A percentile compares a stretch with the other conserved stretches of the same genome.
These are phyloP conservation scores for Carallia pectinifolia DNA, from an alignment of 345 rosid genomes.

Conservation along the genomic window DNA sequence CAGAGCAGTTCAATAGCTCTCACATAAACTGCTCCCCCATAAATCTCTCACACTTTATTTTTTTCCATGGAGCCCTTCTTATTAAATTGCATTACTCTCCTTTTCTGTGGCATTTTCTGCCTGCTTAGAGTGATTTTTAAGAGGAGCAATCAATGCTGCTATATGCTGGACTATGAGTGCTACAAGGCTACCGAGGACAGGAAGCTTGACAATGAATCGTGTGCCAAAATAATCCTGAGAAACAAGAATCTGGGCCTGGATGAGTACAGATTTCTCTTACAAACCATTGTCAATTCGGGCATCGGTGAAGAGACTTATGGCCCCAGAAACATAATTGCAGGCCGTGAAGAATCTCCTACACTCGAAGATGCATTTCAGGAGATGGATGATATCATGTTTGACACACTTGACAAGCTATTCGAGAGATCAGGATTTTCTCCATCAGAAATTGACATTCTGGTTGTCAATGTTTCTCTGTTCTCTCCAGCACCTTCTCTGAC, in stretches of 20 bases:
- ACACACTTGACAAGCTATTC: constrained; percentile 57
- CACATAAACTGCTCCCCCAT: too few species aligned
- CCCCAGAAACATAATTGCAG: constrained; percentile 52
- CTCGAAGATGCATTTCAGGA: constrained; percentile 44
- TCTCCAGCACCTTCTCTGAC: constrained; percentile 68
- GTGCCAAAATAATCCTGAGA: constrained; percentile 44
- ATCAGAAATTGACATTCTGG: constrained; percentile 53
- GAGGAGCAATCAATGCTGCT: constrained; percentile 46
- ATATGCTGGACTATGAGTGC: constrained; percentile 69
- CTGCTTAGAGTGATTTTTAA: constrained; percentile 28
- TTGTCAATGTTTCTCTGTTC: constrained; percentile 63
- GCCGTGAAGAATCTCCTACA: constrained; percentile 47
- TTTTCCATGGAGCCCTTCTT: constrained; percentile 39
- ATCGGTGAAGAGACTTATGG: constrained; percentile 68
- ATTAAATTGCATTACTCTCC: constrained; percentile 21
- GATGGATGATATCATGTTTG: constrained; percentile 55
- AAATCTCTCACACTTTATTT: neutral
- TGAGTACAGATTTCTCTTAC: constrained; percentile 59
- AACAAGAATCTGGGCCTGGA: constrained; percentile 59
- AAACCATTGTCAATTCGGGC: constrained; percentile 61
- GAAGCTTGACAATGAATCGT: constrained; percentile 47
- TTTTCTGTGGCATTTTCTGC: constrained; percentile 28
- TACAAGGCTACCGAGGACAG: constrained; percentile 46
- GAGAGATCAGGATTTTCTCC: constrained; percentile 47
- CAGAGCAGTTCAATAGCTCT: too few species aligned